Base-by-base conservation (phyloP, 1,139 yeast genomes). In the Yamadazyma atmosphaerica region DNA sequence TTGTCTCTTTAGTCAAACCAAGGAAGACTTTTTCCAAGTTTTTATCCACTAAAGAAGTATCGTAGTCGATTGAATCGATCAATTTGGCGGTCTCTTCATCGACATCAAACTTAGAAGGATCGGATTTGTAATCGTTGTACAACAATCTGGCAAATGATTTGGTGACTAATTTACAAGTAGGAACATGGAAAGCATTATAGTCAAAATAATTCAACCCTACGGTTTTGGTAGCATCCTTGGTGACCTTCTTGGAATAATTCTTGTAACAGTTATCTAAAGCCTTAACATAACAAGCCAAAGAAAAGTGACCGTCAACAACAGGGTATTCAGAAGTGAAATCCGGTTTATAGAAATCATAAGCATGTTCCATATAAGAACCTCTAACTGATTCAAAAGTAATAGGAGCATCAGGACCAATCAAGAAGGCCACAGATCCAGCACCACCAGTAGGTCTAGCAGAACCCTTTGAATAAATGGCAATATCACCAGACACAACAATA, bases 381-480 rank as follows among this genome's bases (percentile, higher is more conserved):
- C 95, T 87, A 44, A 81, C 77, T 38, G 84, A 68, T 56, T 92
- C 98, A 55, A 94, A 82, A 34, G 87, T 97, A 54, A 94, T 77
- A 51, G 98, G 98, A 32, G 98, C 98, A 60, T 94, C 96, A 40
- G 98, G 96, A 38, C 99, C 99, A 58, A 94, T 86, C 63, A 86
- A 81, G 61, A 94, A 58, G 36, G 99, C 99, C 44, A 92, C 95
- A 39, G 95, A 79, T 58, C 99, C 99, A 43, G 95, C 98, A 69
- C 99, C 99, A 63, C 99, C 99, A 43, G 98, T 92, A 56, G 99
- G 98, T 74, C 99, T 84, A 41, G 99, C 99, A 36, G 95, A 85
- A 62, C 98, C 98, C 70, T 90, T 80, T 54, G 92, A 89, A 68
- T 94, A 94, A 54, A 94, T 85, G 60, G 98, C 98, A 63, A 94